Evolutionary conservation across 768 basidiomycete species (phyloP).

Genomic region (Podaxis rugospora): DNA sequence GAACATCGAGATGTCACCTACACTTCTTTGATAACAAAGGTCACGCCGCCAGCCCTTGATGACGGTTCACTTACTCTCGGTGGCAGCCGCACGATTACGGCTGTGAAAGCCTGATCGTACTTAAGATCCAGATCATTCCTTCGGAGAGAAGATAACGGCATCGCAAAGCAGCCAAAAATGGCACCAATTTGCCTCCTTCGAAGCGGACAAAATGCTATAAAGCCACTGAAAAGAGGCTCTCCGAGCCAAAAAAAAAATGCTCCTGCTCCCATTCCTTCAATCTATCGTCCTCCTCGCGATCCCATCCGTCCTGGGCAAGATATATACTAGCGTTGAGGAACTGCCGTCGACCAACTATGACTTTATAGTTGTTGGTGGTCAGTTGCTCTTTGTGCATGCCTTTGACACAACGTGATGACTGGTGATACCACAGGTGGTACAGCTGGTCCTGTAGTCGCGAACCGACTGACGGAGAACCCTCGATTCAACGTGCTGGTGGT

Average conservation of each 20-base stretch:
- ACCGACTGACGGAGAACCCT: conserved; percentile 47
- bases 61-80: not conserved
- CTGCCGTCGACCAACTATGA: conserved; percentile 7
- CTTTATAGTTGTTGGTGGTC: conserved; percentile 20
- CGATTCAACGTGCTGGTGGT: conserved; percentile 42
- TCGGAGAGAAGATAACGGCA: not conserved
- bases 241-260: not conserved
- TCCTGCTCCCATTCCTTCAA: not conserved
- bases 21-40: not conserved
- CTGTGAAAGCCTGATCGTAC: not conserved
- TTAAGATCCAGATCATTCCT: not conserved
- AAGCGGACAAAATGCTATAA: not conserved
- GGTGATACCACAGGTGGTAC: conserved; percentile 33
- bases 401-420: not conserved
- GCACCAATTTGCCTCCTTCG: not conserved
- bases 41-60: not conserved
- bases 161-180: not conserved
- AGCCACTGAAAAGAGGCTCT: not conserved
- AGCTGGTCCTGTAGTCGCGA: conserved; percentile 51
- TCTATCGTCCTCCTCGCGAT: not conserved
- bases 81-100: not conserved
- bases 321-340: not conserved
- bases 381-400: conserved; percentile 14
- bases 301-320: not conserved
- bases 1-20: not conserved